These are phyloP conservation scores for Exobasidium cylindrosporum DNA, from an alignment of 1,284 basidiomycete genomes.

Conservation along the genomic window DNA sequence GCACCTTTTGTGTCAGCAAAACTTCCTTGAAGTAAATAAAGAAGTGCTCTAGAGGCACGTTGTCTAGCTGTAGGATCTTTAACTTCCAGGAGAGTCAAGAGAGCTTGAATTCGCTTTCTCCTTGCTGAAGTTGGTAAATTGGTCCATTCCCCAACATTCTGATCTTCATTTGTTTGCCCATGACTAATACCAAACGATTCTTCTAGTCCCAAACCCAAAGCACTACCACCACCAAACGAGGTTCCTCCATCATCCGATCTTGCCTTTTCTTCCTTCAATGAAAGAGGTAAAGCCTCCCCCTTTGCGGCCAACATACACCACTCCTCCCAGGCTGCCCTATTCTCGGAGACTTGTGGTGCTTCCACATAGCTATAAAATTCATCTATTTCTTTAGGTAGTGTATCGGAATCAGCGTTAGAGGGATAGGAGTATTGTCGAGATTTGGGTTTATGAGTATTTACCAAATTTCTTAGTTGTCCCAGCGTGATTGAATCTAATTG, in stretches of 20 bases:
- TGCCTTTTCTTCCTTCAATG: background rate
- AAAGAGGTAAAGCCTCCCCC: background rate
- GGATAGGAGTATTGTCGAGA: slow-evolving; percentile 37
- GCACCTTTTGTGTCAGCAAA: slow-evolving; percentile 87
- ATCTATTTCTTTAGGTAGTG: slow-evolving; percentile 89
- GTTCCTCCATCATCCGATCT: background rate
- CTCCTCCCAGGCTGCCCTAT: slow-evolving; percentile 79
- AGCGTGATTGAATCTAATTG: slow-evolving; percentile 39
- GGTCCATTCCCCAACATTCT: slow-evolving; percentile 28
- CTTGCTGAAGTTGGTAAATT: slow-evolving; percentile 36
- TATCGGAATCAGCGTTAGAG: slow-evolving; percentile 72
- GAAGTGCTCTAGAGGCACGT: slow-evolving; percentile 37
- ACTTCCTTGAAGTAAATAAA: slow-evolving; percentile 64
- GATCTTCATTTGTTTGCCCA: background rate
- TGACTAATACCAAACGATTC: background rate
- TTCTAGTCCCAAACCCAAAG: slow-evolving; percentile 32
- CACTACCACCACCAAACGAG: slow-evolving; percentile 12
- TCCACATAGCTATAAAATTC: slow-evolving; percentile 99
- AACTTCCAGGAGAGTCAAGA: slow-evolving; percentile 45
- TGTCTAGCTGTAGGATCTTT: slow-evolving; percentile 43
- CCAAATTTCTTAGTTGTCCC: slow-evolving; percentile 36
- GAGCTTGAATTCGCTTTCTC: slow-evolving; percentile 35
- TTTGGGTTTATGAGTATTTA: slow-evolving; percentile 29
- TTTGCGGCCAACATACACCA: slow-evolving; percentile 34
- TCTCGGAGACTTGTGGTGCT: slow-evolving; percentile 83